Percentiles rank a stretch among this genome's conserved stretches.
Evolutionary conservation across 2,329 filamentous ascomycete genomes (phyloP).

Genomic region (Coniella lustricola): DNA sequence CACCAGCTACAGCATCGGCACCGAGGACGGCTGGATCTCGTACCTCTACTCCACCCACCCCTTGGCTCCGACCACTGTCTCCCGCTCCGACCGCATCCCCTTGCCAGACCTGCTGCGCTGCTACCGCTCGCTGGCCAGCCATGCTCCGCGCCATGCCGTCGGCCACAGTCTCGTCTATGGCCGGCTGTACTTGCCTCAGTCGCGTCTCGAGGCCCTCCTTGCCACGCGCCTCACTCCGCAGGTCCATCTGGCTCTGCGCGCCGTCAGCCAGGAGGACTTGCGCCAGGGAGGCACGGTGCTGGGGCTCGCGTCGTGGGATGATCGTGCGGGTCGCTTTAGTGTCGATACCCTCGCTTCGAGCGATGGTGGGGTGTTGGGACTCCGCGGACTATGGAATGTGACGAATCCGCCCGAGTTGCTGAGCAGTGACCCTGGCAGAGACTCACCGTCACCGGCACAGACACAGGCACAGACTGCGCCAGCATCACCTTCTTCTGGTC

Average conservation of each 20-base stretch:
- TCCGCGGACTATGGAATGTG: slow-evolving; percentile 80
- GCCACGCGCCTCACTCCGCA: slow-evolving; percentile 70
- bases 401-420: slow-evolving; percentile 17
- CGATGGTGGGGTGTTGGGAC: slow-evolving; percentile 80
- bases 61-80: slow-evolving; percentile 56
- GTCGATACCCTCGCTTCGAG: slow-evolving; percentile 88
- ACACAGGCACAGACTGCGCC: background rate
- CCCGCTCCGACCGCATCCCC: slow-evolving; percentile 66
- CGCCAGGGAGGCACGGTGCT: slow-evolving; percentile 71
- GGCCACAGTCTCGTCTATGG: slow-evolving; percentile 59
- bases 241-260: slow-evolving; percentile 72
- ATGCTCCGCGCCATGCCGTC: slow-evolving; percentile 3
- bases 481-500: background rate
- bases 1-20: slow-evolving; percentile 84
- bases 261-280: slow-evolving; percentile 64
- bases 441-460: too few relatives aligned
- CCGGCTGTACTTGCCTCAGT: slow-evolving; percentile 74
- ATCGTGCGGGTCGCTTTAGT: slow-evolving; percentile 64
- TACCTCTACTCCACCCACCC: slow-evolving; percentile 91
- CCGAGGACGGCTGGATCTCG: slow-evolving; percentile 93
- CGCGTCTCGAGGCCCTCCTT: slow-evolving; percentile 79
- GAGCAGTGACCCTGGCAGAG: too few relatives aligned
- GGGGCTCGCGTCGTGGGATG: slow-evolving; percentile 71
- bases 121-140: slow-evolving; percentile 65
- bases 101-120: slow-evolving; percentile 72